Conservation (phyloP, 352 stramenopile species). For the Plasmopara viticola region DNA sequence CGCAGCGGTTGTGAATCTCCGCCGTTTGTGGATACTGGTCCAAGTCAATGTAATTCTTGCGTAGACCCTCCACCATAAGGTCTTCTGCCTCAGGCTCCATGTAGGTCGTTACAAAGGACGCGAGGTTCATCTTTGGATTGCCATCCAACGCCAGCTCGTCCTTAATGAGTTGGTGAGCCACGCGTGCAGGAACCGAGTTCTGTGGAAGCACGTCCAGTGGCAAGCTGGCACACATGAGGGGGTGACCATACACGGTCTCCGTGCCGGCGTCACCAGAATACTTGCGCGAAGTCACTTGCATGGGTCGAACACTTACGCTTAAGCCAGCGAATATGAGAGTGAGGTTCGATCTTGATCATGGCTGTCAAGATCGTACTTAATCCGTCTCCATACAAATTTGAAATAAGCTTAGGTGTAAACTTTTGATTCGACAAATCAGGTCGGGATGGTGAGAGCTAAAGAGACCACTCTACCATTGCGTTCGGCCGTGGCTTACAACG, state of each 20-base stretch:
- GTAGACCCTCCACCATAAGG: constrained; percentile 81
- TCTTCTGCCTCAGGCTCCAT: constrained; percentile 89
- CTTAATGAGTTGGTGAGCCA: constrained; percentile 85
- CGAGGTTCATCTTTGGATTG: constrained; percentile 89
- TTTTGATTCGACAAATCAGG: constrained; percentile 12
- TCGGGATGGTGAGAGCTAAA: too few species aligned
- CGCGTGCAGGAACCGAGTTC: constrained; percentile 59
- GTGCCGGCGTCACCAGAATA: constrained; percentile 24
- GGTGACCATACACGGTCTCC: constrained; percentile 76
- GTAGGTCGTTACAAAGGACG: constrained; percentile 89
- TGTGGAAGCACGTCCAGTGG: constrained; percentile 61
- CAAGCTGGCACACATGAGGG: constrained; percentile 65
- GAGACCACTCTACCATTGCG: too few species aligned
- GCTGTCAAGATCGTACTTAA: constrained; percentile 16
- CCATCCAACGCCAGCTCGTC: constrained; percentile 86
- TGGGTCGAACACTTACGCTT: constrained; percentile 12
- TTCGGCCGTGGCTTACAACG: too few species aligned
- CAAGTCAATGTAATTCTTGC: constrained; percentile 92
- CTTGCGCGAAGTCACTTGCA: constrained; percentile 40
- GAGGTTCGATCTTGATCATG: constrained; percentile 15
- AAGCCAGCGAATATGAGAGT: constrained; percentile 23
- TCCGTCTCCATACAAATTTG: constrained; percentile 2
- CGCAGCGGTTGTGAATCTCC: constrained; percentile 90
- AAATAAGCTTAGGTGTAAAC: constrained; percentile 1
- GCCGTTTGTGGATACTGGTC: constrained; percentile 91